Evolutionary conservation across 176 grass and related monocot species (phyloP).

Genomic region (Aegilops tauschii): DNA sequence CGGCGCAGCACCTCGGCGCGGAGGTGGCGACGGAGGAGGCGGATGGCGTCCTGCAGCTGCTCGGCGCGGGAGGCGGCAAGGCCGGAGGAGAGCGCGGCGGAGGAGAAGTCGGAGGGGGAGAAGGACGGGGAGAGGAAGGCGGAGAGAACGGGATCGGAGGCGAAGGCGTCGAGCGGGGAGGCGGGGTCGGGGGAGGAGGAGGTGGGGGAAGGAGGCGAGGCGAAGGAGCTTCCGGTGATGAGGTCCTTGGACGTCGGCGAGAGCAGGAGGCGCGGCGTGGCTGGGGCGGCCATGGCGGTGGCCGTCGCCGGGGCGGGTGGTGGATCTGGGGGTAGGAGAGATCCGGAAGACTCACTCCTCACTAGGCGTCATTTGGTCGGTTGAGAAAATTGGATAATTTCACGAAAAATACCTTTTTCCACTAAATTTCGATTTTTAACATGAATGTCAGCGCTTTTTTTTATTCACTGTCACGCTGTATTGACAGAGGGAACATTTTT

Average conservation of each 20-base stretch:
- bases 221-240: conserved; percentile 34
- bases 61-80: conserved; percentile 82
- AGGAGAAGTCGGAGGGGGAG: conserved; percentile 84
- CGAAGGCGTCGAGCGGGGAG: conserved; percentile 84
- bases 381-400: background rate
- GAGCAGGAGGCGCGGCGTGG: conserved; percentile 44
- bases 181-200: conserved; percentile 10
- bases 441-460: background rate
- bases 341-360: conserved; percentile 21
- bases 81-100: conserved; percentile 83
- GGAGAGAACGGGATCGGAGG: conserved; percentile 88
- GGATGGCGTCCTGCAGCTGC: conserved; percentile 86
- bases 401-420: background rate
- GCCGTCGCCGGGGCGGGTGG: conserved; percentile 15
- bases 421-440: background rate
- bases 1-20: conserved; percentile 89
- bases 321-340: conserved; percentile 34
- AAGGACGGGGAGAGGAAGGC: conserved; percentile 86
- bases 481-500: background rate
- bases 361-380: conserved; percentile 3
- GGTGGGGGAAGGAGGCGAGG: conserved; percentile 27
- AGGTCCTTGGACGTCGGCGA: conserved; percentile 56
- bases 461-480: background rate
- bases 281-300: conserved; percentile 55
- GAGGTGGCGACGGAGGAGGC: conserved; percentile 71